A percentile compares a stretch with the other conserved stretches of the same genome.
phyloP scores from a whole-genome alignment of 805 yeast species.

The Kuraishia ogatae region DNA sequence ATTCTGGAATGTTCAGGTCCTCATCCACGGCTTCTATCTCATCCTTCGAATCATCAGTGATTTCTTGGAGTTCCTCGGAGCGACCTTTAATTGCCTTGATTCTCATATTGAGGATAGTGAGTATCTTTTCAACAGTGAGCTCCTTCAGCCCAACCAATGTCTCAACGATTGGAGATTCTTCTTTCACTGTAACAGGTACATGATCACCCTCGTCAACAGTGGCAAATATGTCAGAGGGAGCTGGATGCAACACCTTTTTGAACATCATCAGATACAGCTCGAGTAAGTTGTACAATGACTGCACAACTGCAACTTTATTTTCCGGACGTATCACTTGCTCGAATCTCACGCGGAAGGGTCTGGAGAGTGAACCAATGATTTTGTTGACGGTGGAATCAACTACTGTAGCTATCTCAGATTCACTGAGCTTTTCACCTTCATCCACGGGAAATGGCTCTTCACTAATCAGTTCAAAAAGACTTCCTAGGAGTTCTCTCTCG shows the following conservation, averaged over 20 bases:
- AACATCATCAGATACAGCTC: constrained; percentile 68
- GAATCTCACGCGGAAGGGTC: constrained; percentile 52
- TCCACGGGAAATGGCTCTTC: constrained; percentile 14
- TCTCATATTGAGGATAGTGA: constrained; percentile 29
- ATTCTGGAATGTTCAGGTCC: constrained; percentile 76
- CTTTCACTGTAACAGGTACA: constrained; percentile 6
- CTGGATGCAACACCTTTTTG: constrained; percentile 26
- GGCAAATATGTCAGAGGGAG: not conserved
- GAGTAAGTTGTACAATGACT: constrained; percentile 53
- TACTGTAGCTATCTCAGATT: constrained; percentile 16
- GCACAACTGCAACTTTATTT: constrained; percentile 42
- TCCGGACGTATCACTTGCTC: constrained; percentile 67
- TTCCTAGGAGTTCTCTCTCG: constrained; percentile 69
- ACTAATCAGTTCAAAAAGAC: constrained; percentile 35
- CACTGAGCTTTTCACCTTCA: constrained; percentile 12
- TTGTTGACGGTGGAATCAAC: constrained; percentile 24
- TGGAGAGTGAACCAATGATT: constrained; percentile 44
- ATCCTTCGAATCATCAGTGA: constrained; percentile 5
- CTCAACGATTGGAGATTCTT: constrained; percentile 11
- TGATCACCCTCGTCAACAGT: not conserved
- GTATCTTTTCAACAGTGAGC: constrained; percentile 28
- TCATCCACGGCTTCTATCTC: constrained; percentile 28
- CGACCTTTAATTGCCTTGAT: constrained; percentile 13
- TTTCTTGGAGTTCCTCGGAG: not conserved
- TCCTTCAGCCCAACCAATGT: constrained; percentile 23